Evolutionary conservation across 805 yeast genomes (phyloP), one percentile per base, ranked within the genome.

Genomic region (Tetrapisispora phaffii): DNA sequence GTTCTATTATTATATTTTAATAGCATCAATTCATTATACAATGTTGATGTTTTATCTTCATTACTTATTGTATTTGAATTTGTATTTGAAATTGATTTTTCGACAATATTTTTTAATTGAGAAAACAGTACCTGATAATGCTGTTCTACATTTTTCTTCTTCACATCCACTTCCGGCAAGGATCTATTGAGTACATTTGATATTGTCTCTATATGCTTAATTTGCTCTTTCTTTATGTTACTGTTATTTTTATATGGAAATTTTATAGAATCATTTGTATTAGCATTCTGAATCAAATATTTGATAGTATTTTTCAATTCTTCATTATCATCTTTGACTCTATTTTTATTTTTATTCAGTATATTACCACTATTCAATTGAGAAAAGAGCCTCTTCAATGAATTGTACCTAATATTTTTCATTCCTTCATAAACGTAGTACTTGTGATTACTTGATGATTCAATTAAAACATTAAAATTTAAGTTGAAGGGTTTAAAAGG

Each of bases 101-200:
- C 59, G 3, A 55, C 58, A 29, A 57, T 49, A 12, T 49, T 50
- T 38, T 53, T 56, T 44, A 62, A 42, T 21, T 58, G 56, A 8
- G 54, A 47, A 47, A 58, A 55, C 23, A 58, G 50, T 7, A 58
- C 40, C 34, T 60, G 56, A 42, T 61, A 61, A 46, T 62, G 66
- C 1, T 51, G 49, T 20, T 60, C 55, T 5, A 59, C 54, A 21
- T 49, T 52, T 38, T 44, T 46, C 40, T 50, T 55, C 29, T 53
- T 49, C 4, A 39, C 29, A 7, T 56, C 54, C 7, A 53, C 54
- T 22, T 55, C 54, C 1, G 63, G 63, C 36, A 62, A 48, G 16
- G 57, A 54, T 3, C 58, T 49, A 46, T 62, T 62, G 32, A 62
- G 44, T 5, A 58, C 42, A 23, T 54, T 54, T 10, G 60, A 46